Base-by-base conservation (phyloP, 345 rosid genomes). In the Noccaea caerulescens region DNA sequence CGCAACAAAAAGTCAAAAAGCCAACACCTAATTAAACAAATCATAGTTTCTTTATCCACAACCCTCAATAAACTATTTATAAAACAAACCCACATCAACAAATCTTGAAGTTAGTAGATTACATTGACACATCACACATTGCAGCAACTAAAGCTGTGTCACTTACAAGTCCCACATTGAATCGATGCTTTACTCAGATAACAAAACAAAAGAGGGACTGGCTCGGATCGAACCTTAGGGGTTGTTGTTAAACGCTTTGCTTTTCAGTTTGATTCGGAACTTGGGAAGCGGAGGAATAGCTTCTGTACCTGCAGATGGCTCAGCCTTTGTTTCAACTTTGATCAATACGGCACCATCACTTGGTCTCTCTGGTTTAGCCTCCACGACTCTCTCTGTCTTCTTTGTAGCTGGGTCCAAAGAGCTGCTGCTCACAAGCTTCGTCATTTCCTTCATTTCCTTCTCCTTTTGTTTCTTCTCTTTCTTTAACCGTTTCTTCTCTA, bases 381-480 rank as follows among this genome's bases (percentile, higher is more conserved):
- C 80, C 38, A 18, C 39, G 66, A 43, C 61, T 72, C 64, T 52
- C 75, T 60, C 76, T 63, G 62, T 12, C 62, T 77, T 83, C 2
- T 46, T 51, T 7, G 81, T 58, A 12, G 85, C 25, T 25, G 65
- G 66, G 61, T 80, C 81, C 8, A 66, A 72, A 14, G 82, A 82
- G 6, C 78, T 76, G 23, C 70, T 72, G 23, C 70, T 72, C 68
- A 81, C 69, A 68, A 85, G 79, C 88, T 85, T 90, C 0, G 89
- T 80, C 70, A 87, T 61, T 72, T 87, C 97, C 75, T 92, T 80
- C 70, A 87, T 61, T 72, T 87, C 97, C 75, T 92, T 94, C 72
- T 89, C 93, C 78, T 81, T 93, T 34, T 76, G 81, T 77, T 83
- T 89, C 78, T 83, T 91, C 86, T 94, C 97, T 74, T 91, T 89